A percentile compares a stretch with the other conserved stretches of the same genome.
Conservation (phyloP, 2,329 filamentous ascomycete genomes). For the Zarea fungicola region DNA sequence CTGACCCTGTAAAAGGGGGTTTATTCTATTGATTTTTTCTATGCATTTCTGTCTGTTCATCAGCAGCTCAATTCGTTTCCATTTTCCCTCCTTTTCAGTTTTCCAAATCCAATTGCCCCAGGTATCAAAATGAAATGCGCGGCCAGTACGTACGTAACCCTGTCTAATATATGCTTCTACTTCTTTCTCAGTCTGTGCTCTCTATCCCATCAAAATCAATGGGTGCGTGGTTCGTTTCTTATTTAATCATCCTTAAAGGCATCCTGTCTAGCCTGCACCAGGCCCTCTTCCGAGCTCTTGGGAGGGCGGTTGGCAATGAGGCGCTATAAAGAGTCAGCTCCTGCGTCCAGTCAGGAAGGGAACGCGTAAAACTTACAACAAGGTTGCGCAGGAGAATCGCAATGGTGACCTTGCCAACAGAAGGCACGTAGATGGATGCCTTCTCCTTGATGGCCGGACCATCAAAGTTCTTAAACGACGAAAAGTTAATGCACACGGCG, state of each 20-base stretch:
- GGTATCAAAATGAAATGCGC: constrained; percentile 4
- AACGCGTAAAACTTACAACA: constrained; percentile 56
- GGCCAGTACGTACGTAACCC: not conserved
- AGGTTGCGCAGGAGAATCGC: constrained; percentile 85
- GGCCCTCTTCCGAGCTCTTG: constrained; percentile 30
- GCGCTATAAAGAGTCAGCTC: constrained; percentile 30
- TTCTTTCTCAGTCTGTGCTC: not conserved
- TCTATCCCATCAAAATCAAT: not conserved
- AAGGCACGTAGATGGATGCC: constrained; percentile 93
- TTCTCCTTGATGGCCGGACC: constrained; percentile 83
- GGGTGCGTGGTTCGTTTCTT: not conserved
- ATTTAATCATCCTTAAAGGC: constrained; percentile 35
- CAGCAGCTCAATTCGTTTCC: not conserved
- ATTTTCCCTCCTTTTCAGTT: not conserved
- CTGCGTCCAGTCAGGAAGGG: not conserved
- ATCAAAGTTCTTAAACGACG: constrained; percentile 89
- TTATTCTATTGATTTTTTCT: not conserved
- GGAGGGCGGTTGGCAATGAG: constrained; percentile 46
- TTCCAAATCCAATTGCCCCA: not conserved
- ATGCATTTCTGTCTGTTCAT: not conserved
- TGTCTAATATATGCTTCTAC: constrained; percentile 2
- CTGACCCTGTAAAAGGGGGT: too few relatives aligned
- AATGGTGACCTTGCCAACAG: constrained; percentile 96
- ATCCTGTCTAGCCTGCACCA: constrained; percentile 36
- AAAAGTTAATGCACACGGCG: constrained; percentile 98